These are phyloP conservation scores for Metschnikowia borealis DNA, from an alignment of 805 yeast species.

Conservation along the genomic window DNA sequence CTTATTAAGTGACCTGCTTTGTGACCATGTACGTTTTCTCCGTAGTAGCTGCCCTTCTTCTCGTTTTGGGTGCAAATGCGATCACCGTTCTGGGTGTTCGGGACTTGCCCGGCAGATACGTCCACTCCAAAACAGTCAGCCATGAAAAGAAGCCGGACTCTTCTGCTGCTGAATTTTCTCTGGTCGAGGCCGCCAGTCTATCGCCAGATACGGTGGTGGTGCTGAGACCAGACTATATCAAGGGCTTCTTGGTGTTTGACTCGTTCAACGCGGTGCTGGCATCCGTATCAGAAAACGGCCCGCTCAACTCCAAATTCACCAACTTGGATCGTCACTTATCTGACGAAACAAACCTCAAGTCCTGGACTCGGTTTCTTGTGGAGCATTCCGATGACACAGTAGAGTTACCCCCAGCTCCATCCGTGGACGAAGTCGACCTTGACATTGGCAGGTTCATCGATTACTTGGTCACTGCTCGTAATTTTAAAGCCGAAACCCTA, in stretches of 20 bases:
- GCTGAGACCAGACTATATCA: conserved; percentile 24
- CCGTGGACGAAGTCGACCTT: conserved; percentile 14
- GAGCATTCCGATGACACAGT: conserved; percentile 12
- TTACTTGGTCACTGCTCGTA: conserved; percentile 26
- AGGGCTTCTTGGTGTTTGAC: conserved; percentile 21
- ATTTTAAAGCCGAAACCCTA: conserved; percentile 26
- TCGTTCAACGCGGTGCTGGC: conserved; percentile 8
- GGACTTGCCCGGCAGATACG: conserved; percentile 12
- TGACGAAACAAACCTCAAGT: conserved; percentile 22
- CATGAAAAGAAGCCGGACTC: not conserved
- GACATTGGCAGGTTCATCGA: conserved; percentile 29
- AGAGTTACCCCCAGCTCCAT: conserved; percentile 1
- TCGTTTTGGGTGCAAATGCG: conserved; percentile 7
- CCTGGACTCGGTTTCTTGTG: conserved; percentile 25
- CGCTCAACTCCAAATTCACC: conserved; percentile 24
- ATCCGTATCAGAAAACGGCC: conserved; percentile 11
- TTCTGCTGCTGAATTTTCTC: not conserved
- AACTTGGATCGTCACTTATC: conserved; percentile 25
- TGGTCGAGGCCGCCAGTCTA: conserved; percentile 4
- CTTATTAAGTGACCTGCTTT: not conserved
- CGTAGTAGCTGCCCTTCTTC: conserved; percentile 1
- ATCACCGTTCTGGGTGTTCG: conserved; percentile 11
- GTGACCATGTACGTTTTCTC: not conserved
- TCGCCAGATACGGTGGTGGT: conserved; percentile 8
- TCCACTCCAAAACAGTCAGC: conserved; percentile 6